These are phyloP conservation scores for Saksenaea oblongispora DNA, from an alignment of 371 early-diverging fungal species.

Conservation along the genomic window DNA sequence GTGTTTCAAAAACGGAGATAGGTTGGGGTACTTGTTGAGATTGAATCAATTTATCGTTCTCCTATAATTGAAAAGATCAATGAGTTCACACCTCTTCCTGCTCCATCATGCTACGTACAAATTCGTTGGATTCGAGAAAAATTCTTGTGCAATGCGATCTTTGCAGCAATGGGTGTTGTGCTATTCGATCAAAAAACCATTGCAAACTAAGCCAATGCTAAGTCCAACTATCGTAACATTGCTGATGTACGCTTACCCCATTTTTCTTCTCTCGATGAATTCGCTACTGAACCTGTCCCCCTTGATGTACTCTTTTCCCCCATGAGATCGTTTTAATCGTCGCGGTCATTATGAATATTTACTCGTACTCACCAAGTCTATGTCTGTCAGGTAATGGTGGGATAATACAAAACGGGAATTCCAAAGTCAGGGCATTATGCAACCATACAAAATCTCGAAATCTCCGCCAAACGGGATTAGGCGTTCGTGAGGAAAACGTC, in stretches of 20 bases:
- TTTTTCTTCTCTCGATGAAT: conserved; percentile 83
- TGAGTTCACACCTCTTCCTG: not conserved
- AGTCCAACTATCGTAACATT: not conserved
- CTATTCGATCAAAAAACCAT: conserved; percentile 81
- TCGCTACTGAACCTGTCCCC: conserved; percentile 89
- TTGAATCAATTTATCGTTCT: conserved; percentile 31
- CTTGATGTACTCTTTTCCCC: conserved; percentile 78
- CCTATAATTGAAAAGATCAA: conserved; percentile 22
- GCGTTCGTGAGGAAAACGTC: conserved; percentile 22
- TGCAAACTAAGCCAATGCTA: conserved; percentile 51
- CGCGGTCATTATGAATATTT: not conserved
- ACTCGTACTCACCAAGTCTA: conserved; percentile 13
- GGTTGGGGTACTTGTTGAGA: conserved; percentile 52
- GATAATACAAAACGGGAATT: conserved; percentile 79
- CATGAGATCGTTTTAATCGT: not conserved
- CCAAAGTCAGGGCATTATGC: conserved; percentile 69
- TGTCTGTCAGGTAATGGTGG: conserved; percentile 46
- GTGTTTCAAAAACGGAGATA: conserved; percentile 53
- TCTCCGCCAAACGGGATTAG: conserved; percentile 73
- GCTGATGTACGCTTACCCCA: conserved; percentile 34
- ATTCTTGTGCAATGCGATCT: conserved; percentile 64
- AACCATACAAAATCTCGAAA: conserved; percentile 95
- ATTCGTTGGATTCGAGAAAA: conserved; percentile 83
- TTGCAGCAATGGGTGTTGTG: conserved; percentile 82
- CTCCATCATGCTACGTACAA: conserved; percentile 37